Evolutionary conservation across 1,284 basidiomycete genomes (phyloP), one percentile per base, ranked within the genome.

Genomic region (Leccinum huronense): DNA sequence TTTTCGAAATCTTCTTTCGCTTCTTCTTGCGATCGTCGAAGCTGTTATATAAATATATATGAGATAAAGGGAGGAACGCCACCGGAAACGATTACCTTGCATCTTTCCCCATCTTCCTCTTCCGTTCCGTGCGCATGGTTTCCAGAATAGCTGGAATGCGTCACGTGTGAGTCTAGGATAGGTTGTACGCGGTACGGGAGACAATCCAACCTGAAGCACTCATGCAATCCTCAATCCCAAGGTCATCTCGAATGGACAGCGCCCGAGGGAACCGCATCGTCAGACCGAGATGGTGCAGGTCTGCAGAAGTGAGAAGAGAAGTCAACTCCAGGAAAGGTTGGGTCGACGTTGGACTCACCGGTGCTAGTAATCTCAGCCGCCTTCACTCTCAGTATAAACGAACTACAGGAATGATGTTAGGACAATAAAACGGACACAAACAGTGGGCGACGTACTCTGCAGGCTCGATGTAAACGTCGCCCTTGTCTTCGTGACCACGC

Each of bases 201-300:
- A 40, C 14, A 40, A 8, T 40, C 77, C 59, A 67, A 91, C 90
- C 85, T 54, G 86, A 81, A 4, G 86, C 86, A 10, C 84, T 81
- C 82, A 89, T 83, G 72, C 89, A 91, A 69, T 93, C 90, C 2
- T 81, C 82, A 54, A 87, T 77, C 38, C 73, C 81, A n/a, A 92
- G 79, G 69, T 93, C 91, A 53, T 90, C 88, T 38, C 93, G 86
- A 66, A 96, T 94, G 13, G 79, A 76, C 48, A 93, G 74, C 19
- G 91, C 93, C 61, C 94, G 85, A 36, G 94, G 94, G 71, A 97
- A 97, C 31, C 94, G 87, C 86, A 96, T 89, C 1, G 91, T 94
- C 64, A 86, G 84, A 3, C 87, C 86, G 67, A 91, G 72, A 66
- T 89, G 86, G 69, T 91, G 93, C 67, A 85, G 84, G 69, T 90